Base-by-base conservation (phyloP, 1,284 basidiomycete genomes). In the Rhodotorula sp. region DNA sequence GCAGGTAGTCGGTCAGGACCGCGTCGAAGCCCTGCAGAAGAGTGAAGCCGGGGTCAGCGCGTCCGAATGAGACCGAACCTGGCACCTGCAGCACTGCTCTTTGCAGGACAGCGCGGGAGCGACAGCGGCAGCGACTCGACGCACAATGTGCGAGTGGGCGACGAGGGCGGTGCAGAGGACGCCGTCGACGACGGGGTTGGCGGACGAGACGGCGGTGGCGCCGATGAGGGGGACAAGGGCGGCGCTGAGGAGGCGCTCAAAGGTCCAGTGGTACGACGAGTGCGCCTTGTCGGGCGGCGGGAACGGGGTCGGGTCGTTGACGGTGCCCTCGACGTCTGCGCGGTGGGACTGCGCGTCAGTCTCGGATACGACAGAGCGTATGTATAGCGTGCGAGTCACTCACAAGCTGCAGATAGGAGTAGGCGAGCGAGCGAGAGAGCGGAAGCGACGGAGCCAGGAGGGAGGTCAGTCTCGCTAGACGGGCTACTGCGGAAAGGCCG, bases 181-280 rank as follows among this genome's bases (percentile, higher is more conserved):
- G 63, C 91, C 96, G 81, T 99, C 96, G 49, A 97, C 82, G 77
- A 95, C 83, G 13, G 94, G 91, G 84, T 85, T 79, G 48, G 76
- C 72, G 21, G 74, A 73, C n/a, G 74, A 70, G 58, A 79, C 75
- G 57, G 77, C 90, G 25, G 92, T 94, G 8, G 78, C 74, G 7
- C 79, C 82, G 55, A 78, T 79, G 78, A 97, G 83, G 42, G 97
- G 97, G 25, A 99, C 87, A 74, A 99, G 88, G 41, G 89, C 85
- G 0, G 91, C 95, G 2, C 91, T 90, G 68, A 98, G 87, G 25
- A 93, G 85, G 66, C 96, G 90, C 83, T 99, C 96, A 80, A 98
- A 97, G 2, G 93, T 89, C 96, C 96, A 99, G 86, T 98, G 96
- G 83, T 97, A 90, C 3, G 93, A 96, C 62, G 97, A 96, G 80